These are phyloP conservation scores for Blumeria graminis DNA, from an alignment of 2,329 filamentous ascomycete genomes.

Conservation along the genomic window DNA sequence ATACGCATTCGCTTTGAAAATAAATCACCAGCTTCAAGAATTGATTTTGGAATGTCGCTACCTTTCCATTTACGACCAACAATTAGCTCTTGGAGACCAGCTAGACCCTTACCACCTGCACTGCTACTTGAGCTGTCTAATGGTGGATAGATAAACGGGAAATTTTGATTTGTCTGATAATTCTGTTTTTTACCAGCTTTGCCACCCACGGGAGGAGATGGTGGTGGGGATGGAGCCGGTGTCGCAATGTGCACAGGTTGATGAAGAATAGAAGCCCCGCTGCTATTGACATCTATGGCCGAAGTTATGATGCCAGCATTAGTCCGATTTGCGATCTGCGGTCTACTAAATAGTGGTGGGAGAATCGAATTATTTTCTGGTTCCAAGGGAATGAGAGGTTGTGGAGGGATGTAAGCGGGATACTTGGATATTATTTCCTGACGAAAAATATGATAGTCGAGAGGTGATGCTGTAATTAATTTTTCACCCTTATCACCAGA, in stretches of 20 bases:
- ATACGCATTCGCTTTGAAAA: conserved; percentile 81
- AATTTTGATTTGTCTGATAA: conserved; percentile 97
- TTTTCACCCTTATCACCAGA: conserved; percentile 28
- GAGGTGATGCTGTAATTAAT: conserved; percentile 70
- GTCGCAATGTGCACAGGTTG: conserved; percentile 98
- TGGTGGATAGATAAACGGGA: conserved; percentile 91
- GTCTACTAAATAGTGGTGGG: conserved; percentile 58
- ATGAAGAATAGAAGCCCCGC: conserved; percentile 61
- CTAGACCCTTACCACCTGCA: conserved; percentile 68
- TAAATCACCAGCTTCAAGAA: conserved; percentile 78
- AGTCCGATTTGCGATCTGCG: conserved; percentile 32
- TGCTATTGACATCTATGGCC: conserved; percentile 25
- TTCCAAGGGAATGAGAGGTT: conserved; percentile 61
- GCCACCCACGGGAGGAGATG: conserved; percentile 63
- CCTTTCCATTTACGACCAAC: conserved; percentile 79
- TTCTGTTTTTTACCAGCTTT: conserved; percentile 98
- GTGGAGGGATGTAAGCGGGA: conserved; percentile 80
- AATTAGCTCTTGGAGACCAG: conserved; percentile 53
- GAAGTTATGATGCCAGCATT: conserved; percentile 35
- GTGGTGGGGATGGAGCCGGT: conserved; percentile 81
- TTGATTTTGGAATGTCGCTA: conserved; percentile 82
- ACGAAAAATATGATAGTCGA: conserved; percentile 90
- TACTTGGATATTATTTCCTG: conserved; percentile 97
- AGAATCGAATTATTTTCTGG: conserved; percentile 77
- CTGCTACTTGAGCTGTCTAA: conserved; percentile 73